Evolutionary conservation across 1,284 basidiomycete genomes (phyloP).

Genomic region (Ustilago loliicola): DNA sequence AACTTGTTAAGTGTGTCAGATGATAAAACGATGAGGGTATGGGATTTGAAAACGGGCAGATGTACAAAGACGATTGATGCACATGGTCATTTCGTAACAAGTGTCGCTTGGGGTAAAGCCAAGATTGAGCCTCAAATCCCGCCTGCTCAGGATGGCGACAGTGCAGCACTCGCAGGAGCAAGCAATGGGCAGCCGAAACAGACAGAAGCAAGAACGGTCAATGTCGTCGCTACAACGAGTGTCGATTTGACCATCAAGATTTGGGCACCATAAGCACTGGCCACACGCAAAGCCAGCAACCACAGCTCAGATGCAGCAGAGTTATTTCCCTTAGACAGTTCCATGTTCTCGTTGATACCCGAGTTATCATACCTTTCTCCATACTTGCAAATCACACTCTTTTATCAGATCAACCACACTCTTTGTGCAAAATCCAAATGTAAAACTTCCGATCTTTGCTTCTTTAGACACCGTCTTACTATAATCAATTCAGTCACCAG

Average conservation of each 20-base stretch:
- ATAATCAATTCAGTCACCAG: too few relatives aligned
- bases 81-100: slow-evolving; percentile 82
- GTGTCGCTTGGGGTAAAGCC: slow-evolving; percentile 66
- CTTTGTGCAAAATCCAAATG: not conserved
- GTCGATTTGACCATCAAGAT: slow-evolving; percentile 64
- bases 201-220: slow-evolving; percentile 55
- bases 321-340: not conserved
- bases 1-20: slow-evolving; percentile 87
- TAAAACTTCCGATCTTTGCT: too few relatives aligned
- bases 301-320: too few relatives aligned
- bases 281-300: too few relatives aligned
- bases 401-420: not conserved
- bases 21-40: slow-evolving; percentile 89
- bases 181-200: slow-evolving; percentile 9
- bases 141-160: slow-evolving; percentile 50
- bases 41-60: slow-evolving; percentile 85
- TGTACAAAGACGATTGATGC: slow-evolving; percentile 86
- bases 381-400: not conserved
- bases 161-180: slow-evolving; percentile 6
- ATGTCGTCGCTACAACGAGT: slow-evolving; percentile 67
- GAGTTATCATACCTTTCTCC: slow-evolving; percentile 14
- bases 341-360: slow-evolving; percentile 15
- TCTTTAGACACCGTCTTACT: too few relatives aligned
- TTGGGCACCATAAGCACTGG: slow-evolving; percentile 59
- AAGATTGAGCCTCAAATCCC: slow-evolving; percentile 52